Base-by-base conservation (phyloP, 2,329 filamentous ascomycete species). In the Aspergillus sp. region DNA sequence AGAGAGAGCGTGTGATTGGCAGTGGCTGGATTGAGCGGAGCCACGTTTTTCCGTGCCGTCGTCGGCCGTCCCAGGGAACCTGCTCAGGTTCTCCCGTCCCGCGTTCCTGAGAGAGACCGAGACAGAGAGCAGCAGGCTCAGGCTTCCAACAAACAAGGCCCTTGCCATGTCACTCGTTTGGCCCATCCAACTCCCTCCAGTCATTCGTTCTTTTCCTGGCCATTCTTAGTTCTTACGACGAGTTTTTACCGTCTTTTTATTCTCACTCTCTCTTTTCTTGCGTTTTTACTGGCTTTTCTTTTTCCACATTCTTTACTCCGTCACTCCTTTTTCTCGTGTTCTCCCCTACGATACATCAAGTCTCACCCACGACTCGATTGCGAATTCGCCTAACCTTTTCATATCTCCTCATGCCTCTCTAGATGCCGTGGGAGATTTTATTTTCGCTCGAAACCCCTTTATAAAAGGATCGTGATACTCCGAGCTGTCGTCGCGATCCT, bases 401-500 rank as follows among this genome's bases (percentile, higher is more conserved):
- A 52, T 31, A 31, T 17, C 27, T 6, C 50, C 21, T 27, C 44
- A 58, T 51, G 46, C 56, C 52, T 49, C 19, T 33, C 40, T 57
- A 40, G 47, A 60, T 40, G 57, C 43, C 39, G 58, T 58, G 45
- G 46, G 59, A 57, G 56, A 57, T 33, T 39, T 52, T 49, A 35
- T 33, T 40, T 57, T 50, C 33, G 15, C 40, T 53, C 15, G 51
- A 60, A 52, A 57, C 23, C 23, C 49, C 40, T 12, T 43, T 45
- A 37, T 44, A 46, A 23, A 39, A 51, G 33, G 17, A 37, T 51
- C 19, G 19, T 27, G 21, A n/a, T 43, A 56, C 52, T 61, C 45
- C 33, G 43, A 63, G 66, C 69, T 65, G 73, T 76, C 73, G 74
- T 76, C 69, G 72, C 71, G 61, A 64, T 67, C 68, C 67, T 66